Evolutionary conservation across 2,329 filamentous ascomycete species (phyloP).

Genomic region (Apiospora hydei): DNA sequence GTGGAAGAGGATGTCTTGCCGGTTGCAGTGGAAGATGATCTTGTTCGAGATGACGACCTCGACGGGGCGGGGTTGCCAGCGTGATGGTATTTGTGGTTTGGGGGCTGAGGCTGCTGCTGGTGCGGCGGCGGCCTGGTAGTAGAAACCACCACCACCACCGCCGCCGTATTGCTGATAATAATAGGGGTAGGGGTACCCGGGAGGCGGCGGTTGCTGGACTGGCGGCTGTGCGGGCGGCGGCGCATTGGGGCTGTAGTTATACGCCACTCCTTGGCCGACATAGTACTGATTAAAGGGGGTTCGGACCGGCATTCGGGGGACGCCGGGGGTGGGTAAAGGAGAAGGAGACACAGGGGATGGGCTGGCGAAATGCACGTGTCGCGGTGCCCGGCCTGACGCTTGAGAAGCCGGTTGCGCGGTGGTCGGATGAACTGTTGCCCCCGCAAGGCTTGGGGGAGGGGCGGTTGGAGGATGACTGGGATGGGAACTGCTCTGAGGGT

Average conservation of each 20-base stretch:
- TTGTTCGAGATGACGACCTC: not conserved
- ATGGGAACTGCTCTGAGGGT: not conserved
- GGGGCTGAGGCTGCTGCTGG: not conserved
- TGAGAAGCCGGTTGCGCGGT: not conserved
- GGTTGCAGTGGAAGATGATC: conserved; percentile 24
- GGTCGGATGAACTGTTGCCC: not conserved
- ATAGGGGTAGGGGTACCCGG: not conserved
- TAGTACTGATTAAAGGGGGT: not conserved
- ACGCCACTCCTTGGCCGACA: too few relatives aligned
- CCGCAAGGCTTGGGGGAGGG: not conserved
- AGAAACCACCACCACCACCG: not conserved
- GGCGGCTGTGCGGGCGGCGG: not conserved
- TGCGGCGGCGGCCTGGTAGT: not conserved
- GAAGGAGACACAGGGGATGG: not conserved
- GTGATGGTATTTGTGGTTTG: not conserved
- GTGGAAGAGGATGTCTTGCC: conserved; percentile 29
- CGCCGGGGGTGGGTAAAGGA: not conserved
- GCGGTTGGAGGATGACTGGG: not conserved
- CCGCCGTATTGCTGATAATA: not conserved
- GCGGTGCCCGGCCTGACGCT: not conserved
- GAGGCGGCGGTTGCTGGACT: not conserved
- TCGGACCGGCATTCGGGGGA: not conserved
- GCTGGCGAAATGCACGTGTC: not conserved
- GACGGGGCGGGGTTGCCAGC: conserved; percentile 8
- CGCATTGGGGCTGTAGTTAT: not conserved